phyloP scores from a whole-genome alignment of 805 yeast species.

The Pichia rugopelliculosa region DNA sequence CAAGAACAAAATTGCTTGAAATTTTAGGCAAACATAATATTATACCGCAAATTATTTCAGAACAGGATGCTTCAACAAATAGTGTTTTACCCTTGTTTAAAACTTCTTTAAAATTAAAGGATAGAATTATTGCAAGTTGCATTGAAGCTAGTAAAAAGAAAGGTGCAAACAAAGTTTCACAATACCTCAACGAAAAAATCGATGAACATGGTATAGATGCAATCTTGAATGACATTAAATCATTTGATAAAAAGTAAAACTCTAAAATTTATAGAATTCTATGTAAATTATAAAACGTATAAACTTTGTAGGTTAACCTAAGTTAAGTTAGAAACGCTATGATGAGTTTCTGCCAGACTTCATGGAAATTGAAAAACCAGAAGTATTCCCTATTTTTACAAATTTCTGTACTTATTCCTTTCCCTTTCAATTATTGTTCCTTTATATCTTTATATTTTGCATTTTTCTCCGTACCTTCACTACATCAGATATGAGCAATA shows the following conservation, averaged over 20 bases:
- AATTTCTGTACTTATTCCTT: no score
- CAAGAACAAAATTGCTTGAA: conserved; percentile 6
- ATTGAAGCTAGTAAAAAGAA: conserved; percentile 30
- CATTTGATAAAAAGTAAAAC: background rate
- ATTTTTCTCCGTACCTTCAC: no score
- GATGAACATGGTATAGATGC: conserved; percentile 4
- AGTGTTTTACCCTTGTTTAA: conserved; percentile 18
- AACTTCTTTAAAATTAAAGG: conserved; percentile 26
- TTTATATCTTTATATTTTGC: no score
- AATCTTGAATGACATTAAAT: conserved; percentile 5
- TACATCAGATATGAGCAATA: no score
- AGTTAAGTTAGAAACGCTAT: no score
- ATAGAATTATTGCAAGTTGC: conserved; percentile 28
- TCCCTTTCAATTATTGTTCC: no score
- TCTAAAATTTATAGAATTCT: conserved; percentile 1
- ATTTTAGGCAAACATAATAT: conserved; percentile 7
- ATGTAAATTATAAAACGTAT: no score
- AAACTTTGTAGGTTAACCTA: no score
- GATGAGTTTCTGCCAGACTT: no score
- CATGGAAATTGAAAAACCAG: no score
- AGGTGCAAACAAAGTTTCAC: conserved; percentile 35
- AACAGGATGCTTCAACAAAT: conserved; percentile 1
- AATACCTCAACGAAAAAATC: conserved; percentile 19
- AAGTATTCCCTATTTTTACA: no score
- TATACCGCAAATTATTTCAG: conserved; percentile 27